Percentiles rank a stretch among this genome's conserved stretches.
phyloP scores from a whole-genome alignment of 345 rosid genomes.

The Tarenaya hassleriana region DNA sequence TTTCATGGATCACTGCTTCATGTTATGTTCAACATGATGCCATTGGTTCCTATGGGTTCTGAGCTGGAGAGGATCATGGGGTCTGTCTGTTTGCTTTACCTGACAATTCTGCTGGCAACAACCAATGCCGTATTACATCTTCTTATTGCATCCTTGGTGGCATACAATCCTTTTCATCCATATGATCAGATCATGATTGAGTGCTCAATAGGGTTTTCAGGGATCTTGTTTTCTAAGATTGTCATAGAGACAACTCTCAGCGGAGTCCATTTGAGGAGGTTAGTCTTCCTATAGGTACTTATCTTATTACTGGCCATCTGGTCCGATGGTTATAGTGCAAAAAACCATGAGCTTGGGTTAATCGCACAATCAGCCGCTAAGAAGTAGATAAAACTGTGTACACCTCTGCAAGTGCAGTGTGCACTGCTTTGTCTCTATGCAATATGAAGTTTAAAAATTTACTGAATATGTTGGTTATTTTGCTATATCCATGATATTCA shows the following conservation, averaged over 20 bases:
- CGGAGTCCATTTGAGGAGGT: conserved; percentile 89
- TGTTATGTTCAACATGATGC: conserved; percentile 92
- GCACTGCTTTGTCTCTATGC: neutral
- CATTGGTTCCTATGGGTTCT: conserved; percentile 91
- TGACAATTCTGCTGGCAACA: conserved; percentile 66
- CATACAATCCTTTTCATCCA: conserved; percentile 51
- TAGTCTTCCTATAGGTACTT: conserved; percentile 19
- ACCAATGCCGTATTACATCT: conserved; percentile 80
- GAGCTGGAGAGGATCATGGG: conserved; percentile 98
- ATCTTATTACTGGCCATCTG: neutral
- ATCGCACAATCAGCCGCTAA: neutral
- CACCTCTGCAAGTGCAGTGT: conserved; percentile 5
- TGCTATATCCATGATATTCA: neutral
- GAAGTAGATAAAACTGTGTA: neutral
- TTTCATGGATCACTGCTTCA: conserved; percentile 93
- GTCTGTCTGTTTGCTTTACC: conserved; percentile 72
- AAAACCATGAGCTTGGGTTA: neutral
- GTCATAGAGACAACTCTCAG: conserved; percentile 94
- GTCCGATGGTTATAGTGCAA: neutral
- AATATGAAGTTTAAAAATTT: neutral
- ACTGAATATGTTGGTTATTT: neutral
- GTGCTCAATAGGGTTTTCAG: conserved; percentile 92
- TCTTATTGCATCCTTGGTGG: conserved; percentile 54
- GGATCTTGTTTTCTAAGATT: conserved; percentile 83
- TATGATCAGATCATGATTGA: conserved; percentile 48